Conservation (phyloP, 2,329 filamentous ascomycete species). For the Pochonia chlamydosporia region DNA sequence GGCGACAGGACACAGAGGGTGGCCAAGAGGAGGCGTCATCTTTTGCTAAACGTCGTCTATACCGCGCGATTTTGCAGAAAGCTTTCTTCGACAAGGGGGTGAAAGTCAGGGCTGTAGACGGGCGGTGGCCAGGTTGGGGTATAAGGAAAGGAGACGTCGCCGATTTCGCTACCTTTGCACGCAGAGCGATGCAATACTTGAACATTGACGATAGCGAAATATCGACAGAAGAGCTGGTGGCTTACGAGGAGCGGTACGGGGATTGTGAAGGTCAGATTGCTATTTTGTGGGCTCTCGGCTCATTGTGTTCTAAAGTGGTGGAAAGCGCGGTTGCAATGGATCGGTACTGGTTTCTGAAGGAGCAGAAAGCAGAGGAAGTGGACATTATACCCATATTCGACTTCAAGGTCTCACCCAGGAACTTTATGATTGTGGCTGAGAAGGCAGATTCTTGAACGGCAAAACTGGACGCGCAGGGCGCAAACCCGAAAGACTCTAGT, state of each 20-base stretch:
- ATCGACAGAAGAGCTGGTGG: conserved; percentile 13
- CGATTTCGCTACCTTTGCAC: conserved; percentile 19
- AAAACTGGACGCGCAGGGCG: no score
- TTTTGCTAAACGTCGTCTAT: conserved; percentile 20
- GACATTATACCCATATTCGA: conserved; percentile 23
- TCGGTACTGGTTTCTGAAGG: conserved; percentile 23
- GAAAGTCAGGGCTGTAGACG: background rate
- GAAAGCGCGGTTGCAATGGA: conserved; percentile 26
- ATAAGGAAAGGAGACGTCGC: conserved; percentile 22
- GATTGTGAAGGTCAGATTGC: conserved; percentile 19
- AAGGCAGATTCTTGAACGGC: no score
- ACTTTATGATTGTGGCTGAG: conserved; percentile 14
- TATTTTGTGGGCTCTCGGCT: conserved; percentile 25
- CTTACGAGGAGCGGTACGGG: conserved; percentile 19
- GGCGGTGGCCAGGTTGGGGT: conserved; percentile 21
- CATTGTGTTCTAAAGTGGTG: conserved; percentile 25
- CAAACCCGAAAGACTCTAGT: no score
- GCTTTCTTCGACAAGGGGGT: conserved; percentile 19
- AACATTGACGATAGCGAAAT: conserved; percentile 12
- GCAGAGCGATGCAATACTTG: conserved; percentile 19
- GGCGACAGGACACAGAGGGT: conserved; percentile 11
- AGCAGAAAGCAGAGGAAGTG: conserved; percentile 14
- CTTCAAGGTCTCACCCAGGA: conserved; percentile 19
- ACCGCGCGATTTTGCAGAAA: conserved; percentile 21
- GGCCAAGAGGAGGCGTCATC: conserved; percentile 9